Conservation (phyloP, 768 basidiomycete species). For the Amanita pallidorosea region DNA sequence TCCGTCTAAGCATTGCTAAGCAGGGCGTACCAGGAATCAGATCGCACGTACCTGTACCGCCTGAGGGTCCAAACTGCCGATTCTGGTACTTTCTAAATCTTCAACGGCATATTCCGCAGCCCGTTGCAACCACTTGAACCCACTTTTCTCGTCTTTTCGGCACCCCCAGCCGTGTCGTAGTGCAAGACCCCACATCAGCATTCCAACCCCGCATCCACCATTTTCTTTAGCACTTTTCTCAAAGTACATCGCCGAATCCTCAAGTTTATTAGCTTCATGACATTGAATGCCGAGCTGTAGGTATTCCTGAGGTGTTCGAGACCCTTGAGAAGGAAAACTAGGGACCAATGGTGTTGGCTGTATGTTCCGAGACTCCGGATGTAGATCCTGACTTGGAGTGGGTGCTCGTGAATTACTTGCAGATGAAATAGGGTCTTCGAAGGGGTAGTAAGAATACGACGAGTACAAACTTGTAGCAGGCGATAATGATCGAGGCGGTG, state of each 20-base stretch:
- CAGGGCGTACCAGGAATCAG: neutral
- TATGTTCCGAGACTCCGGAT: neutral
- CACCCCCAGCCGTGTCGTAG: constrained; percentile 87
- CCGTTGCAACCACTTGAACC: constrained; percentile 73
- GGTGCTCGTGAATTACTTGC: constrained; percentile 14
- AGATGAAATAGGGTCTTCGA: constrained; percentile 35
- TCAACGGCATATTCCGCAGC: constrained; percentile 76
- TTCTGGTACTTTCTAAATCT: constrained; percentile 58
- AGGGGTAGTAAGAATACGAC: constrained; percentile 55
- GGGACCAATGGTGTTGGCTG: constrained; percentile 8
- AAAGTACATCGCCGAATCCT: constrained; percentile 62
- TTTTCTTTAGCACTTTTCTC: constrained; percentile 62
- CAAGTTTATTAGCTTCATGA: constrained; percentile 64
- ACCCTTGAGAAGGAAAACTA: constrained; percentile 8
- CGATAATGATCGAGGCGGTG: constrained; percentile 24
- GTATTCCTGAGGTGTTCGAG: constrained; percentile 48
- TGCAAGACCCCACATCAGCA: constrained; percentile 87
- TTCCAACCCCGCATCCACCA: constrained; percentile 81
- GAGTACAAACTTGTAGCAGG: constrained; percentile 40
- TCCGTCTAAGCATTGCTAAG: constrained; percentile 39
- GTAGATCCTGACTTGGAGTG: neutral
- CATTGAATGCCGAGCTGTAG: constrained; percentile 69
- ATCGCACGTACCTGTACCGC: constrained; percentile 37
- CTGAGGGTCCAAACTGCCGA: constrained; percentile 35
- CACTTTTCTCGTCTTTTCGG: constrained; percentile 64